Evolutionary conservation across 345 rosid species (phyloP), one percentile per base, ranked within the genome.

Genomic region (Hypericum perforatum): DNA sequence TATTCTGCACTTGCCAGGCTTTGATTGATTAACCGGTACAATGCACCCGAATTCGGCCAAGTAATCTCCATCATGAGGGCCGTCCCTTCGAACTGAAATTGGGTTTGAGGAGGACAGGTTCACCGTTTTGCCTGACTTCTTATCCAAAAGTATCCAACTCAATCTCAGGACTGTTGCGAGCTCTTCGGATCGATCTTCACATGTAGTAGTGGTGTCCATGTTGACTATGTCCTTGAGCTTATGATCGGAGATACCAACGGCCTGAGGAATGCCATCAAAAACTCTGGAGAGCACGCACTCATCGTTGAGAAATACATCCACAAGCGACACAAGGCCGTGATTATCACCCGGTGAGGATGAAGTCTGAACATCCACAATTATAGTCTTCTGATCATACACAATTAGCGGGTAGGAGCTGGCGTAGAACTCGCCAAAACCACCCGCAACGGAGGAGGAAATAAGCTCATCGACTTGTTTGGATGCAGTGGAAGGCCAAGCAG

Each of bases 401-500:
- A 66, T 8, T 16, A 63, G 48, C 5, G 75, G 69, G 16, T 51
- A 69, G 22, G 77, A 67, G 14, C 72, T 67, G 6, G 66, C 64
- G 46, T 69, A 71, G 60, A 78, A 59, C 11, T 54, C 56, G 51
- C 49, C n/a, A 57, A 70, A 74, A 48, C 61, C 70, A 9, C 52
- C 38, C 0, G 16, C 5, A 7, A 52, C 0, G 3, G 54, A 50
- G n/a, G 58, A 37, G 0, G 61, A 39, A 43, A 63, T 9, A 0
- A 45, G 61, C 0, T 43, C 52, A 11, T 52, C 43, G 5, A 61
- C 60, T 56, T 59, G 68, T 6, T 59, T 29, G 11, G 58, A 56
- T 6, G 62, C 41, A 5, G 75, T 64, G 11, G 75, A 79, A 46
- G 81, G 79, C 76, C 79, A 72, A 8, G 65, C 59, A 39, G 69